Evolutionary conservation across 2,329 filamentous ascomycete genomes (phyloP), one percentile per base, ranked within the genome.

Genomic region (Colletotrichum kahawae): DNA sequence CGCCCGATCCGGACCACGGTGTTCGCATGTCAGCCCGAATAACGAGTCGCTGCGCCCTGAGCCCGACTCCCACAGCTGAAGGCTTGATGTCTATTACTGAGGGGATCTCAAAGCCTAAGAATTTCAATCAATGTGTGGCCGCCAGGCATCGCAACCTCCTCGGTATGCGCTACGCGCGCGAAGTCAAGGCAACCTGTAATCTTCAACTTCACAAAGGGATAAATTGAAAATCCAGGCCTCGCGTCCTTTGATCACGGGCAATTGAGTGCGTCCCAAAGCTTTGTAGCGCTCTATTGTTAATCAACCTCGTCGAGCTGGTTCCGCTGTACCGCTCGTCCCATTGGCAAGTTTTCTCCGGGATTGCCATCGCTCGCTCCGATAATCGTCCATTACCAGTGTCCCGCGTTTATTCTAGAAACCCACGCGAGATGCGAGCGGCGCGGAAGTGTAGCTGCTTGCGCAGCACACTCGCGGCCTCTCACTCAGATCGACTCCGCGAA

Each of bases 401-500:
- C 18, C 1, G 12, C 18, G 38, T 48, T 1, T 48, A n/a, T 48
- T 12, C 18, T n/a, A 3, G 18, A 12, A 4, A 5, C 38, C 5
- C 38, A 3, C 38, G 1, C 2, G 1, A 5, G 12, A 2, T 12
- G 2, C 6, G 0, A 16, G 38, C 10, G 5, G 18, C 18, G 3
- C 1, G 12, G 5, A 4, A 6, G 3, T 48, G 9, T n/a, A 48
- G 38, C 9, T n/a, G 1, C 18, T 48, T n/a, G 3, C 38, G 38
- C 18, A 6, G 38, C 18, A 48, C 38, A n/a, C 5, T 48, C 9
- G 9, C 1, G 8, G 0, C 3, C 9, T 48, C 38, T 48, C 38
- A n/a, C 1, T n/a, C 3, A n/a, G 1, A 48, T 43, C 8, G 0
- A 38, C 1, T 3, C 36, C 16, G 36, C 2, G 36, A 38, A 36